phyloP scores from a whole-genome alignment of 805 yeast species.

The Isabelozyma heimii region DNA sequence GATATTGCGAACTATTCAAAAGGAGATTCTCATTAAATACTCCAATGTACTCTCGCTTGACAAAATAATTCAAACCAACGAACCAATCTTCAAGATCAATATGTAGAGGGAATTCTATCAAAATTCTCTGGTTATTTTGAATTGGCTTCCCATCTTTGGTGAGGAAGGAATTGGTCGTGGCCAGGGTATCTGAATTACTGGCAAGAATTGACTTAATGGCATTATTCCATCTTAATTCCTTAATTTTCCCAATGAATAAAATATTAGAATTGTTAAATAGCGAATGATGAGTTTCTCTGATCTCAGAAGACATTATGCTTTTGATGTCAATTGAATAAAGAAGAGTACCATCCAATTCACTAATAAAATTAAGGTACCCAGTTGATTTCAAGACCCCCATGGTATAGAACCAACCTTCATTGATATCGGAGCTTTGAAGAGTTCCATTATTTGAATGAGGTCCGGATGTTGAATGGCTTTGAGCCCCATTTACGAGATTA shows the following conservation, averaged over 20 bases:
- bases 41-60: slow-evolving; percentile 55
- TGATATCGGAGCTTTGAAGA: slow-evolving; percentile 7
- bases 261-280: slow-evolving; percentile 58
- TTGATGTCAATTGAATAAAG: slow-evolving; percentile 59
- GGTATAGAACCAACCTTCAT: slow-evolving; percentile 69
- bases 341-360: slow-evolving; percentile 62
- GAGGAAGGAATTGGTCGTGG: slow-evolving; percentile 19
- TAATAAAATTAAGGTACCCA: slow-evolving; percentile 58
- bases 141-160: slow-evolving; percentile 31
- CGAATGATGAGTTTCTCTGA: slow-evolving; percentile 62
- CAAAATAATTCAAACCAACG: slow-evolving; percentile 62
- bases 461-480: not conserved
- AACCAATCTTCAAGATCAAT: slow-evolving; percentile 78
- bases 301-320: slow-evolving; percentile 54
- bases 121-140: slow-evolving; percentile 38
- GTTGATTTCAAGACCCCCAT: slow-evolving; percentile 68
- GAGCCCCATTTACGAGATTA: not conserved
- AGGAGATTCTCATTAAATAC: slow-evolving; percentile 8
- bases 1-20: not conserved
- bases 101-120: slow-evolving; percentile 62
- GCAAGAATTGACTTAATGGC: slow-evolving; percentile 29
- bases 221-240: slow-evolving; percentile 49
- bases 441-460: slow-evolving; percentile 2
- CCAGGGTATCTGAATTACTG: slow-evolving; percentile 1
- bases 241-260: slow-evolving; percentile 55